Evolutionary conservation across 805 yeast genomes (phyloP), one percentile per base, ranked within the genome.

Genomic region (Wickerhamiella parazyma): DNA sequence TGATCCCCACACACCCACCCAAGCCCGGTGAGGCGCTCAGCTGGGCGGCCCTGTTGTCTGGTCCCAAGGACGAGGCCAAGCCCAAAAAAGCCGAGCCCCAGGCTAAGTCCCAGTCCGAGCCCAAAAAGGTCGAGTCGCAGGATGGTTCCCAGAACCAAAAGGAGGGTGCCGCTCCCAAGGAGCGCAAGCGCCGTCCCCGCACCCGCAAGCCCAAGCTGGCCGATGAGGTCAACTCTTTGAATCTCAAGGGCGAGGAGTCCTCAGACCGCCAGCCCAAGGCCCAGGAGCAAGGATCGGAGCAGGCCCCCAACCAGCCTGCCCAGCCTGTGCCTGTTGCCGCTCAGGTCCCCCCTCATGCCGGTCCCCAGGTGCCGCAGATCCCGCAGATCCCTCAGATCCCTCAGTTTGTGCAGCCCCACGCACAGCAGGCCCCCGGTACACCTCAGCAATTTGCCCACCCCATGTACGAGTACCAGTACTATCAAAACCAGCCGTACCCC

Each of bases 1-100:
- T 20, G 34, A 26, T 47, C 48, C 56, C 42, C 48, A 50, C 28
- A 29, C 49, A 31, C 26, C 48, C 37, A 42, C 50, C 38, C 45
- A 45, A 33, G 29, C 45, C 33, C 42, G 52, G 46, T 45, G 39
- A 33, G 26, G 29, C 28, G 20, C 42, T 39, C 36, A 35, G 40
- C 40, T 41, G 45, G 38, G 47, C 49, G 25, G 47, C 55, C 16
- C 44, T 53, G 22, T 31, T 49, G 41, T 19, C 34, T 39, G 19
- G 31, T 24, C 41, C 16, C 22, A 19, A 34, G 18, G 31, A 31
- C 14, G 20, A 20, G 20, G 37, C 25, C 24, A 20, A 11, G 34
- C 22, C 44, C 39, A 17, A 14, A n/a, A 8, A 21, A 21, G 24
- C n/a, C n/a, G n/a, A n/a, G n/a, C n/a, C 14, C 33, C 29, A 24